Percentiles rank a stretch among this genome's conserved stretches.
These are phyloP conservation scores for Tubosaeta sp. DNA, from an alignment of 768 basidiomycete genomes.

Conservation along the genomic window DNA sequence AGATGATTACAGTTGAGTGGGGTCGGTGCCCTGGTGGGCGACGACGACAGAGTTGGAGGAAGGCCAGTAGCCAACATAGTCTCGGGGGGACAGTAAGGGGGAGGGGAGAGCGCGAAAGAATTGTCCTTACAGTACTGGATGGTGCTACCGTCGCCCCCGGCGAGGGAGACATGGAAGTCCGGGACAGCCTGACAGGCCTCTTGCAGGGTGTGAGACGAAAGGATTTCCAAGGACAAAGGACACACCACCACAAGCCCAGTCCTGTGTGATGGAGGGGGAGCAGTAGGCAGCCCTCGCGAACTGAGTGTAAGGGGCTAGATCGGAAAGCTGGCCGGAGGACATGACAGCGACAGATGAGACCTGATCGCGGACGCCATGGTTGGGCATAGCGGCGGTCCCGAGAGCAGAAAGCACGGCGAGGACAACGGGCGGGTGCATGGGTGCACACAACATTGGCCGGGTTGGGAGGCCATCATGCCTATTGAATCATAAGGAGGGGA, in stretches of 20 bases:
- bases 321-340: conserved; percentile 30
- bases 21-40: conserved; percentile 60
- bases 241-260: conserved; percentile 45
- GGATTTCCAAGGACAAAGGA: neutral
- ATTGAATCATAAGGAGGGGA: neutral
- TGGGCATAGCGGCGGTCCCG: conserved; percentile 3
- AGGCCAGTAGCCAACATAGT: conserved; percentile 56
- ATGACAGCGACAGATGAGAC: conserved; percentile 19
- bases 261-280: conserved; percentile 30
- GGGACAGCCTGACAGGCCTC: conserved; percentile 39
- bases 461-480: neutral
- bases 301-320: conserved; percentile 44
- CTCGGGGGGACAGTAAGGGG: conserved; percentile 25
- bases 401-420: conserved; percentile 4
- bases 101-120: neutral
- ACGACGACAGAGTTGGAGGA: conserved; percentile 50
- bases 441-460: neutral
- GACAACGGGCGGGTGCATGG: neutral
- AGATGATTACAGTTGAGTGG: conserved; percentile 43
- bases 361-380: neutral
- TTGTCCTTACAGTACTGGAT: conserved; percentile 43
- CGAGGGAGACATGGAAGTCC: conserved; percentile 31
- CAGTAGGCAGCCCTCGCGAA: conserved; percentile 59
- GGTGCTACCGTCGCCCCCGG: conserved; percentile 48
- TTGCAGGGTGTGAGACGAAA: conserved; percentile 5